A percentile compares a stretch with the other conserved stretches of the same genome.
phyloP scores from a whole-genome alignment of 108 stramenopile species.

The Bacterosira constricta region DNA sequence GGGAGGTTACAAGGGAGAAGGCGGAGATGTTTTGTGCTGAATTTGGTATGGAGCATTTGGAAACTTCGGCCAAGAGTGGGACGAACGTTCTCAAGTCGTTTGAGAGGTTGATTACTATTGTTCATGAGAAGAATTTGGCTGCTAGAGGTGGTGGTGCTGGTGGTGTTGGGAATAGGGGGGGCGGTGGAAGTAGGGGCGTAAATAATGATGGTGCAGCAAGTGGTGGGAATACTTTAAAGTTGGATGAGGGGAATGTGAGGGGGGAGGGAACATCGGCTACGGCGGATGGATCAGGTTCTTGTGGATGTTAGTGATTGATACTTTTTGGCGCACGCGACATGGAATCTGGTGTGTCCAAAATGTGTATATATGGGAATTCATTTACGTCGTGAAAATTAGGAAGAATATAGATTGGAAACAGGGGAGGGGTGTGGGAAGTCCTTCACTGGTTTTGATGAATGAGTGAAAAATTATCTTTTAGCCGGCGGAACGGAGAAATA shows the following conservation, averaged over 20 bases:
- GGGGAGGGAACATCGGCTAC: slow-evolving; percentile 29
- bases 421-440: not conserved
- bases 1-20: slow-evolving; percentile 80
- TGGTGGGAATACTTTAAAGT: slow-evolving; percentile 11
- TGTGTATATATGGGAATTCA: too few relatives aligned
- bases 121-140: slow-evolving; percentile 79
- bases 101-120: slow-evolving; percentile 86
- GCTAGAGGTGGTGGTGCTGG: slow-evolving; percentile 47
- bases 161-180: slow-evolving; percentile 50
- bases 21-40: slow-evolving; percentile 81
- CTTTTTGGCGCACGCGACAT: too few relatives aligned
- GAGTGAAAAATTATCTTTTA: not conserved
- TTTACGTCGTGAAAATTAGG: not conserved
- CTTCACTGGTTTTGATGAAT: not conserved
- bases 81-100: slow-evolving; percentile 83
- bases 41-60: slow-evolving; percentile 88
- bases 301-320: slow-evolving; percentile 45
- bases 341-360: too few relatives aligned
- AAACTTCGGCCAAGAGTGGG: slow-evolving; percentile 82
- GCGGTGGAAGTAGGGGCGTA: slow-evolving; percentile 63
- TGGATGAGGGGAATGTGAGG: slow-evolving; percentile 46
- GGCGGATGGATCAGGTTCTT: slow-evolving; percentile 26
- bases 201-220: slow-evolving; percentile 7
- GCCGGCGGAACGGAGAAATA: too few relatives aligned
- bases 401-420: not conserved